Conservation (phyloP, 306 rosid species). For the Lathyrus oleraceus region DNA sequence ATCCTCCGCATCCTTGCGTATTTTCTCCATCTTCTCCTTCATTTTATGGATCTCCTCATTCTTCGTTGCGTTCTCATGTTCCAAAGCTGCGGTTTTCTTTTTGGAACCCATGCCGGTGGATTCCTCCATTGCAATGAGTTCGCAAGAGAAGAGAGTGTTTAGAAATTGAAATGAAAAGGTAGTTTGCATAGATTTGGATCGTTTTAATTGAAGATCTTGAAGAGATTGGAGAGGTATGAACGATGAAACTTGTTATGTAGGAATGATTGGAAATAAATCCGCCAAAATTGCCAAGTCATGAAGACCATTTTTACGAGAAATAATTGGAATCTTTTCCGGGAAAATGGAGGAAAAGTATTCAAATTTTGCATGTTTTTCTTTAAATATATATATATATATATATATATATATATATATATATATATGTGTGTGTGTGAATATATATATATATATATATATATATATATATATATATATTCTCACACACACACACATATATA, state of each 20-base stretch:
- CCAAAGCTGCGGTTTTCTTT: slow-evolving; percentile 41
- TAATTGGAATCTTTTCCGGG: background rate
- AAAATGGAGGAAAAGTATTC: background rate
- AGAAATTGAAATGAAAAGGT: background rate
- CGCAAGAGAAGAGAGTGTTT: background rate
- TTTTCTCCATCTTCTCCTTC: slow-evolving; percentile 43
- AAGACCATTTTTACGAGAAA: slow-evolving; percentile 8
- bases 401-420: too few relatives aligned
- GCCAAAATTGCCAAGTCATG: background rate
- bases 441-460: too few relatives aligned
- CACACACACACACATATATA: too few relatives aligned
- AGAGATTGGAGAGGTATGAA: background rate
- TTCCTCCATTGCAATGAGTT: slow-evolving; percentile 46
- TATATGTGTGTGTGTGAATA: too few relatives aligned
- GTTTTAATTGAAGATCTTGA: background rate
- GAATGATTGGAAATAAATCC: background rate
- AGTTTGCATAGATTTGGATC: background rate
- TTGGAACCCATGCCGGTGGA: background rate
- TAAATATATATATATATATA: too few relatives aligned
- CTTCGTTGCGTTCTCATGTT: slow-evolving; percentile 45
- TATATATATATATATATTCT: too few relatives aligned
- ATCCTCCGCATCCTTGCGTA: slow-evolving; percentile 37
- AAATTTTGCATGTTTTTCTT: background rate
- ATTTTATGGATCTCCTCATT: slow-evolving; percentile 43
- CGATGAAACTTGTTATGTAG: background rate